Evolutionary conservation across 331 rosid species (phyloP), one percentile per base, ranked within the genome.

Genomic region (Erythrophleum ivorense): DNA sequence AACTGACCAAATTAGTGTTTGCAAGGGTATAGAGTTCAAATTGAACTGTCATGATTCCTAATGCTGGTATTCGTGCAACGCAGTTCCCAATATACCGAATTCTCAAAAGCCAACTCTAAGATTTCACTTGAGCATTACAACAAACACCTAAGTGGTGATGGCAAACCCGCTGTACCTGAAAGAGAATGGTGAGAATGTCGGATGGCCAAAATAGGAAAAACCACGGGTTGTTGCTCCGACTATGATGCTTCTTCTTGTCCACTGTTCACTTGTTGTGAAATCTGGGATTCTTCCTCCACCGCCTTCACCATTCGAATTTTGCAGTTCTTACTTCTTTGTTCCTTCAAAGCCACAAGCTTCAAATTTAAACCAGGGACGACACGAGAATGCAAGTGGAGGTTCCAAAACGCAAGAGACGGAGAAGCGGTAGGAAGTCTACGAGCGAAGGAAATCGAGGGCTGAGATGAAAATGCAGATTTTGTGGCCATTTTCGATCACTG

Each of bases 141-240:
- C 45, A 60, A 45, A 73, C 62, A 58, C 66, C 29, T 38, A n/a
- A 3, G 0, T 0, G 72, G 18, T 46, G 9, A n/a, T 3, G 29
- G 29, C 10, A 34, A 64, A 16, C 0, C 0, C 9, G 54, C 38
- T 4, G 80, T 73, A 92, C 97, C 97, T 90, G 97, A 88, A 94
- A 92, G 85, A 89, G 76, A 97, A 94, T 94, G 59, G 90, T 88
- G 85, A 94, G 97, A 21, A 88, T 88, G 11, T 94, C 97, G 0
- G 97, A 89, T 0, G 98, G 88, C 6, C 6, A 92, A 94, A 85
- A 94, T 85, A 29, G 97, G 92, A 4, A 92, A 95, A 13, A 90
- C 88, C 78, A 94, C 97, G n/a, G 97, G 66, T 77, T 79, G 91
- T 70, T 82, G 84, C 45, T 91, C 92, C 0, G 87, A 83, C 57